Evolutionary conservation across 129 eudicot genomes (phyloP).

Genomic region (Flaveria trinervia): DNA sequence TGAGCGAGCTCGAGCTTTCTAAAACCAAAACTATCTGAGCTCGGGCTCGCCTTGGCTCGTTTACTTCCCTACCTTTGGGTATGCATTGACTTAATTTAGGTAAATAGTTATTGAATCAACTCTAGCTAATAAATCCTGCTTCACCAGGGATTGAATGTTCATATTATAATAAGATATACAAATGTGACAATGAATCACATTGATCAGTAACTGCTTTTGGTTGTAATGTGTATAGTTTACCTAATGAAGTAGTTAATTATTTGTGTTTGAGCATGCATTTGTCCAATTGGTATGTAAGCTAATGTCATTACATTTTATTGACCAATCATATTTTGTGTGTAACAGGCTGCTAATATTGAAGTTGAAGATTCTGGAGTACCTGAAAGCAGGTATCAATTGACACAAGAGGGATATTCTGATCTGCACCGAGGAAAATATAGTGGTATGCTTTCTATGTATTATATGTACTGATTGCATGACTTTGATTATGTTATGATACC

Average conservation of each 20-base stretch:
- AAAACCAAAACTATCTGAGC: too few species aligned
- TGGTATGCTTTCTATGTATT: too few species aligned
- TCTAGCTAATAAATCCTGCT: constrained; percentile 7
- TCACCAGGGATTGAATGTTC: neutral
- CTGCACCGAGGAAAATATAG: constrained; percentile 52
- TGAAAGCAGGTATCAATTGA: constrained; percentile 52
- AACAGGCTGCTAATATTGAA: constrained; percentile 72
- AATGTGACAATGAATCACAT: constrained; percentile 5
- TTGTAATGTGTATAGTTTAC: neutral
- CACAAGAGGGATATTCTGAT: constrained; percentile 50
- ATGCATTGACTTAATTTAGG: neutral
- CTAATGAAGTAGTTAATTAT: constrained; percentile 17
- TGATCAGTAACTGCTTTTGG: neutral
- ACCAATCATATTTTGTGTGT: constrained; percentile 29
- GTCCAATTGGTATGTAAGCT: neutral
- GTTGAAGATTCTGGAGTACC: constrained; percentile 60
- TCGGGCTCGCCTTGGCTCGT: too few species aligned
- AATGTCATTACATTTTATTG: constrained; percentile 4
- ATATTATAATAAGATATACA: neutral
- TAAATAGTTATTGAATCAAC: neutral
- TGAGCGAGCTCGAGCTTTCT: too few species aligned
- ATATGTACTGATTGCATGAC: neutral
- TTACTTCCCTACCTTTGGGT: too few species aligned
- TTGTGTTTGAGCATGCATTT: neutral
- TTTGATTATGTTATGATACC: neutral